Evolutionary conservation across 768 basidiomycete genomes (phyloP).

Genomic region (Crassisporium funariophilum): DNA sequence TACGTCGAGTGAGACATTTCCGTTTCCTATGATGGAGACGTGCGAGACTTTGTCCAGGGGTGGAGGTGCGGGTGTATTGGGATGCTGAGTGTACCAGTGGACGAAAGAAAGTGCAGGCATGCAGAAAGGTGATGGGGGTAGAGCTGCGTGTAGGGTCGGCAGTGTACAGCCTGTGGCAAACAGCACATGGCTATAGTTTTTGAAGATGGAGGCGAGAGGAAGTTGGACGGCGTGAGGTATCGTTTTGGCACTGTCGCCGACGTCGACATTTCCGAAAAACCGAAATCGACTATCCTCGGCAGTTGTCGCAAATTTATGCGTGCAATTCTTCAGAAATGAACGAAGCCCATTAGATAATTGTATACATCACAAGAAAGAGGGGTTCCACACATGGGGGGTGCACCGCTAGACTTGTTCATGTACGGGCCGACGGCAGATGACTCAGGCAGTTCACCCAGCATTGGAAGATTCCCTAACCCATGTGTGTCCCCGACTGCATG

Average conservation of each 20-base stretch:
- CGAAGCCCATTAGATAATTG: too few relatives aligned
- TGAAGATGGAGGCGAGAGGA: conserved; percentile 59
- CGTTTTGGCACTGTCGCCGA: conserved; percentile 34
- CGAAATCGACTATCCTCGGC: conserved; percentile 79
- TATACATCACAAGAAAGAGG: conserved; percentile 1
- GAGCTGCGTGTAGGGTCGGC: conserved; percentile 56
- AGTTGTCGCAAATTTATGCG: conserved; percentile 87
- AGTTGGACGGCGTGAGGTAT: conserved; percentile 59
- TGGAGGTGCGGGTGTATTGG: conserved; percentile 61
- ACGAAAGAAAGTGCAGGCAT: conserved; percentile 83
- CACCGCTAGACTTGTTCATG: too few relatives aligned
- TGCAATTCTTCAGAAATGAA: conserved; percentile 88
- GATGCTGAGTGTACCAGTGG: conserved; percentile 96
- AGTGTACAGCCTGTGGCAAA: conserved; percentile 85
- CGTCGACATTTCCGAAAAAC: conserved; percentile 91
- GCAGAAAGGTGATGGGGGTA: conserved; percentile 52
- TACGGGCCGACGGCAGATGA: too few relatives aligned
- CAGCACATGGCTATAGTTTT: conserved; percentile 82
- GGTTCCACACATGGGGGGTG: conserved; percentile 5
- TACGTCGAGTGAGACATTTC: conserved; percentile 92
- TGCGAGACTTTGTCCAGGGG: conserved; percentile 66
- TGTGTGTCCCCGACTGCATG: conserved; percentile 7
- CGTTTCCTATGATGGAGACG: conserved; percentile 88
- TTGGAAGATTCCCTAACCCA: conserved; percentile 7
- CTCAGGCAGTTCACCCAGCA: too few relatives aligned